Conservation (phyloP, 2,329 filamentous ascomycete species). For the Neofusicoccum sp. region DNA sequence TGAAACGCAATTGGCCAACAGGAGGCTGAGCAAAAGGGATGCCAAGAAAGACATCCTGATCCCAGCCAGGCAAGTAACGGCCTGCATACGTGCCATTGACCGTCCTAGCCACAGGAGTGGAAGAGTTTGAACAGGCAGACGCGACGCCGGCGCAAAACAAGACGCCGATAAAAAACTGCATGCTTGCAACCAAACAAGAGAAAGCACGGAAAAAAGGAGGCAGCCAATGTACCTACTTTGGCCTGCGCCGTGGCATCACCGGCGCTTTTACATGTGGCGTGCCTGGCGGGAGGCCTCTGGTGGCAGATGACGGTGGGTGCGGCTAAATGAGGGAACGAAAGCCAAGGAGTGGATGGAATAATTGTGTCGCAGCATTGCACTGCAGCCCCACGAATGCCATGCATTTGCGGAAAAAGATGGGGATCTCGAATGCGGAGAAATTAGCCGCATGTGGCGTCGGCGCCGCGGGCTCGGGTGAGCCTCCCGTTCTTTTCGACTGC, state of each 20-base stretch:
- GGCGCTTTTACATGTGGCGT: not conserved
- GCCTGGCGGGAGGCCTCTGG: not conserved
- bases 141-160: not conserved
- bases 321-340: slow-evolving; percentile 3
- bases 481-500: not conserved
- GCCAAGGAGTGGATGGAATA: slow-evolving; percentile 17
- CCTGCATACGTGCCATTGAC: slow-evolving; percentile 22
- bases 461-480: not conserved
- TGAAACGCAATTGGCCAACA: slow-evolving; percentile 27
- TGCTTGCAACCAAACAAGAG: not conserved
- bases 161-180: not conserved
- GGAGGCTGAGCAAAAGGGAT: slow-evolving; percentile 42
- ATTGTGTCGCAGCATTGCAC: not conserved
- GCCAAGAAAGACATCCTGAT: slow-evolving; percentile 30
- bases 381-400: not conserved
- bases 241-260: not conserved
- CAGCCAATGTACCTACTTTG: not conserved
- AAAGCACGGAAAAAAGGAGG: not conserved
- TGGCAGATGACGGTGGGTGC: not conserved
- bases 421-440: slow-evolving; percentile 3
- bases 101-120: slow-evolving; percentile 7
- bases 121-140: slow-evolving; percentile 10
- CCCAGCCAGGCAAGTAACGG: slow-evolving; percentile 17
- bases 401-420: slow-evolving; percentile 1
- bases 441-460: slow-evolving; percentile 3